Evolutionary conservation across 192 early-diverging fungal genomes (phyloP).

Genomic region (Polychytrium aggregatum): DNA sequence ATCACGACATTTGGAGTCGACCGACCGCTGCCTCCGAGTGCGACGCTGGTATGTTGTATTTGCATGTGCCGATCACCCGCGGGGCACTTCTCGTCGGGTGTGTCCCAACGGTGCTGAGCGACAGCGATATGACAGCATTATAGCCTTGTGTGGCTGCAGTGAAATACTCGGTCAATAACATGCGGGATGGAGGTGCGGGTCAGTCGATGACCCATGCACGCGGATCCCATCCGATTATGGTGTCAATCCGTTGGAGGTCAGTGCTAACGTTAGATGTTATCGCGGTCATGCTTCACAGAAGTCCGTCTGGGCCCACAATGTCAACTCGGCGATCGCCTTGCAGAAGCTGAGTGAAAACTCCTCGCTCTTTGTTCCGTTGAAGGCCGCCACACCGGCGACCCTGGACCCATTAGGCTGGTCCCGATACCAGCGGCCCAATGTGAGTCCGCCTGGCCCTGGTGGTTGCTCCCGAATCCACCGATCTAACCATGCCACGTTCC

Average conservation of each 20-base stretch:
- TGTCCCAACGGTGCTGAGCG: too few species aligned
- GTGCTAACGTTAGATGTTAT: too few species aligned
- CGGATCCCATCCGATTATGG: too few species aligned
- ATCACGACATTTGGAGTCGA: conserved; percentile 27
- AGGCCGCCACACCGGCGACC: conserved; percentile 3
- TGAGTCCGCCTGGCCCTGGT: conserved; percentile 1
- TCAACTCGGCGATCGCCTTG: conserved; percentile 20
- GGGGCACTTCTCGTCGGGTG: too few species aligned
- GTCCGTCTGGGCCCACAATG: conserved; percentile 1
- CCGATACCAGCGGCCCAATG: conserved; percentile 5
- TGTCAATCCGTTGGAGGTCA: too few species aligned
- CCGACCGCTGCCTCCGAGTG: not conserved
- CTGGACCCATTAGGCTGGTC: conserved; percentile 4
- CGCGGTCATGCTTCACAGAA: conserved; percentile 17
- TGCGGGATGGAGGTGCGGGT: too few species aligned
- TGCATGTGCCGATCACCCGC: not conserved
- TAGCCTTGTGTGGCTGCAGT: too few species aligned
- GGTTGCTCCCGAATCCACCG: not conserved
- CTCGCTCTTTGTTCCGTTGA: conserved; percentile 23
- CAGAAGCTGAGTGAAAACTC: conserved; percentile 8
- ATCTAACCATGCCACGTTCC: not conserved
- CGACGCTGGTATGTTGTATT: conserved; percentile 5
- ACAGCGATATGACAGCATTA: too few species aligned
- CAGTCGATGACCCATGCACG: not conserved
- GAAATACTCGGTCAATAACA: too few species aligned